A percentile compares a stretch with the other conserved stretches of the same genome.
Evolutionary conservation across 2,329 filamentous ascomycete species (phyloP).

Genomic region (Trichoderma sp.): DNA sequence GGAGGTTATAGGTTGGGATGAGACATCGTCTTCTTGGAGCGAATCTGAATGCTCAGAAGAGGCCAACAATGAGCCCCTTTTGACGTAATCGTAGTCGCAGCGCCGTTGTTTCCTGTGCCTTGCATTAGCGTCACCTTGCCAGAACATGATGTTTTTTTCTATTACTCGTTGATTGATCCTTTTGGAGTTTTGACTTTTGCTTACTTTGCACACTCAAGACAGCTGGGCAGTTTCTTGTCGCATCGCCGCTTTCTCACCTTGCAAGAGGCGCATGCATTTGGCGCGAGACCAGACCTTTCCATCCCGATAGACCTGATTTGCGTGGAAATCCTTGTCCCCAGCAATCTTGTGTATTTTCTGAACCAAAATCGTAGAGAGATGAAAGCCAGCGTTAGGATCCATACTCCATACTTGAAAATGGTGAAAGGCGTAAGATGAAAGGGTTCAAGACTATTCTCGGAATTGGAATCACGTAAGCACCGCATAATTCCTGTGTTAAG

Average conservation of each 20-base stretch:
- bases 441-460: neutral
- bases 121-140: neutral
- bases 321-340: neutral
- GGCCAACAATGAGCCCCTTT: neutral
- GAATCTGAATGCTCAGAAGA: constrained; percentile 13
- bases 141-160: too few species aligned
- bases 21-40: neutral
- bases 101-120: neutral
- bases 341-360: neutral
- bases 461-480: constrained; percentile 12
- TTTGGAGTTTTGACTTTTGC: neutral
- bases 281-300: neutral
- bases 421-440: neutral
- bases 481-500: neutral
- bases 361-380: neutral
- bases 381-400: neutral
- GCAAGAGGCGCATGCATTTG: constrained; percentile 2
- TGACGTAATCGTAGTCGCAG: constrained; percentile 8
- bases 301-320: neutral
- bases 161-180: neutral
- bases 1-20: neutral
- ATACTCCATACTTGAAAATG: neutral
- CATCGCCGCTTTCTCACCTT: constrained; percentile 11
- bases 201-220: constrained; percentile 5
- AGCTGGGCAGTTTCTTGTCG: constrained; percentile 7